Conservation (phyloP, 129 eudicot species). For the Gnaphalium uliginosum region DNA sequence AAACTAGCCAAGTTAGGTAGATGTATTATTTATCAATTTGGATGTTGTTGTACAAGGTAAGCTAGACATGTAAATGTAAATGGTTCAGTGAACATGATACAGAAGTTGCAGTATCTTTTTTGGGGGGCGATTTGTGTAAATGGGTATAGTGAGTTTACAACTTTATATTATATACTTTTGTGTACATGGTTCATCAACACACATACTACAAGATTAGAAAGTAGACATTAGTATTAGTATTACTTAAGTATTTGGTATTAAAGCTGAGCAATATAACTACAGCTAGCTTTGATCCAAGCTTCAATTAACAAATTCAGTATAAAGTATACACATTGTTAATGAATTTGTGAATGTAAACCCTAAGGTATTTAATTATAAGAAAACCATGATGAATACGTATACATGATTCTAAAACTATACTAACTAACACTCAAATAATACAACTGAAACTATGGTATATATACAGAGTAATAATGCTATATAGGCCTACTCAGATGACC, state of each 20-base stretch:
- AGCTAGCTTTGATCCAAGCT: no score
- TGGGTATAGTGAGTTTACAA: constrained; percentile 15
- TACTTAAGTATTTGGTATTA: no score
- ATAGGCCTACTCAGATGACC: no score
- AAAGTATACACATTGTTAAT: no score
- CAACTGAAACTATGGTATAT: background rate
- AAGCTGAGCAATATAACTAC: no score
- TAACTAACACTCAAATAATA: background rate
- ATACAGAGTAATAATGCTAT: no score
- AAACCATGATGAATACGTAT: background rate
- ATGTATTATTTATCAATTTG: background rate
- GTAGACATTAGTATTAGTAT: background rate
- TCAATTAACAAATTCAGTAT: no score
- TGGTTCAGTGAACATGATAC: constrained; percentile 7
- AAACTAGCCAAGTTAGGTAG: constrained; percentile 26
- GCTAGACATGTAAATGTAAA: constrained; percentile 35
- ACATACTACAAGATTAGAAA: no score
- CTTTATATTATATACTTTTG: constrained; percentile 18
- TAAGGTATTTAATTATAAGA: background rate
- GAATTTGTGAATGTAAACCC: no score
- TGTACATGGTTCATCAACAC: background rate
- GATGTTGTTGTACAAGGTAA: constrained; percentile 22
- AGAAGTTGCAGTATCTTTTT: constrained; percentile 2
- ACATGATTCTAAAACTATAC: background rate
- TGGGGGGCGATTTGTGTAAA: background rate